Base-by-base conservation (phyloP, 73 alveolate species). In the Paraurostyla sp. region DNA sequence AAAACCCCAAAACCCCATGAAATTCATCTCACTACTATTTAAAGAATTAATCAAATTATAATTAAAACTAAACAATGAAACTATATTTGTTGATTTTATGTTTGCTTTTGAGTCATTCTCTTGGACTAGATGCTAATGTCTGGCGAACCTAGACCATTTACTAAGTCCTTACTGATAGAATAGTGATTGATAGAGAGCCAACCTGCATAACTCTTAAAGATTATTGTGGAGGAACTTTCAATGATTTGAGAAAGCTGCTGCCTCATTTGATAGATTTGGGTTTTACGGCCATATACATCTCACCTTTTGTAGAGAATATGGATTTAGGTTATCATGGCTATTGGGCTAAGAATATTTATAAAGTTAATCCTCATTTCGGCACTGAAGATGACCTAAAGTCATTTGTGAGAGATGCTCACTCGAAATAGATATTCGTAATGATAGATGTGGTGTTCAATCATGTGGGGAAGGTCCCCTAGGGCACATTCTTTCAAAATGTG, bases 361-460 rank as follows among this genome's bases (percentile, higher is more conserved):
- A 42, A 0, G 45, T 96, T 52, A 96, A 96, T 85, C 91, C 92
- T n/a, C 92, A 96, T 85, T 96, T 96, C 71, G 99, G 99, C 11
- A 50, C 96, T 13, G 97, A 96, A 86, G 73, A 89, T 42, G 98
- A 96, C 73, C 76, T 96, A 59, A 35, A 29, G 11, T 90, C 73
- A 29, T 90, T 96, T 69, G 88, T 94, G 20, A 33, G 22, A 16
- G 92, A 84, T 23, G 81, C 93, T 32, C 99, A 96, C 83, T 13
- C 52, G 0, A 78, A 62, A 56, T 92, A 91, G 76, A 93, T 96
- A 40, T 88, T 93, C 93, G 95, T 96, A 18, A 96, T 96, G 99
- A 92, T 96, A 9, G 99, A 96, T 89, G 98, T 96, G 0, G 99
- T 96, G 32, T 96, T 92, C 7, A 96, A 96, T 81, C 99, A 96